Conservation (phyloP, 1,284 basidiomycete genomes). For the Volvariella volvacea region DNA sequence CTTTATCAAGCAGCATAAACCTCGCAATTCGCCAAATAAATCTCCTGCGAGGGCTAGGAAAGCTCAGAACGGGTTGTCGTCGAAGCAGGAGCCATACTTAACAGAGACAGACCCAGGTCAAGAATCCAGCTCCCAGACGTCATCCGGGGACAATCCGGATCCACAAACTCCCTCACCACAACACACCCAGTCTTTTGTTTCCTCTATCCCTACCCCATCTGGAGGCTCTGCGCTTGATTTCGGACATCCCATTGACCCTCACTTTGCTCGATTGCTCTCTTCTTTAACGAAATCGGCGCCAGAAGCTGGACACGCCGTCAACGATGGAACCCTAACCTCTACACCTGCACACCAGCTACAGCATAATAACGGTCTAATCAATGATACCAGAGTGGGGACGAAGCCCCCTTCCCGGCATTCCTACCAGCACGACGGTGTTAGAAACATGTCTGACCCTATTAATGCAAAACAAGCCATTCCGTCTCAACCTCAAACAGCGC, state of each 20-base stretch:
- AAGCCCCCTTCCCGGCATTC: not conserved
- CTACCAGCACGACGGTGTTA: not conserved
- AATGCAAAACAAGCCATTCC: not conserved
- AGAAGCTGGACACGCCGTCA: conserved; percentile 13
- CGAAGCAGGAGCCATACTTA: conserved; percentile 13
- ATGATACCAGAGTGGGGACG: not conserved
- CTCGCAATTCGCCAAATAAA: conserved; percentile 18
- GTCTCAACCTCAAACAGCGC: not conserved
- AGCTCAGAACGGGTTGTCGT: conserved; percentile 19
- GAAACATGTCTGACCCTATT: not conserved
- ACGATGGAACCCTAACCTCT: conserved; percentile 1
- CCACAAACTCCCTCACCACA: conserved; percentile 60
- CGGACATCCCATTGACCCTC: conserved; percentile 48
- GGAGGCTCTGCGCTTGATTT: not conserved
- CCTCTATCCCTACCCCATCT: conserved; percentile 8
- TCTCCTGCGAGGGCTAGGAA: conserved; percentile 17
- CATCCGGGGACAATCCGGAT: conserved; percentile 53
- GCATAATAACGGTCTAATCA: conserved; percentile 3
- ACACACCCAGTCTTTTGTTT: conserved; percentile 20
- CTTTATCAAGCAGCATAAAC: conserved; percentile 53
- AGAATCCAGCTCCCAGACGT: conserved; percentile 63
- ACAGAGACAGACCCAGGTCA: conserved; percentile 29
- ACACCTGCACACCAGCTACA: conserved; percentile 9
- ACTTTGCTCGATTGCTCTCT: conserved; percentile 61
- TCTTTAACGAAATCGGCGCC: conserved; percentile 57